Conservation (phyloP, 2,329 filamentous ascomycete species). For the Colletotrichum lindemuthianum region DNA sequence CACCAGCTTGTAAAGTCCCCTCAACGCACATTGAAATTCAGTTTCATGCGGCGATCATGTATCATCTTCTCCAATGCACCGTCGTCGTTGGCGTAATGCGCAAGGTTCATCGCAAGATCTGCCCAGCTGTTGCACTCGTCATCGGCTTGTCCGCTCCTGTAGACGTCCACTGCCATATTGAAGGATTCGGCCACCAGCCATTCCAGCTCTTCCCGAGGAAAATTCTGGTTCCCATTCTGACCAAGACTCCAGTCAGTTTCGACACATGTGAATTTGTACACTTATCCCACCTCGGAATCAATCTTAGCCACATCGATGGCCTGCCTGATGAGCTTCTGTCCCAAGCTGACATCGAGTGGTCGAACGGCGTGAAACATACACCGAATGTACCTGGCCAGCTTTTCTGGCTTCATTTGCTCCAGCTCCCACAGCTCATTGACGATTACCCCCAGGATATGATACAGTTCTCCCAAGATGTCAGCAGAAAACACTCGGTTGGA, state of each 20-base stretch:
- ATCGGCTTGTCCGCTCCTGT: constrained; percentile 61
- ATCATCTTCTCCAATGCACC: constrained; percentile 48
- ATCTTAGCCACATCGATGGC: constrained; percentile 63
- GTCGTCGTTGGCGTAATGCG: constrained; percentile 66
- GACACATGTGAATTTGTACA: not conserved
- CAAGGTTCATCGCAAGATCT: constrained; percentile 69
- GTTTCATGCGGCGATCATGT: constrained; percentile 13
- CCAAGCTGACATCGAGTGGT: constrained; percentile 62
- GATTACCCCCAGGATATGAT: constrained; percentile 69
- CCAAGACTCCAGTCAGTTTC: constrained; percentile 27
- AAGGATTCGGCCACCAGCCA: constrained; percentile 78
- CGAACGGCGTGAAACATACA: constrained; percentile 78
- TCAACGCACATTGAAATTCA: constrained; percentile 13
- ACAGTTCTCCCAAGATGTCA: constrained; percentile 53
- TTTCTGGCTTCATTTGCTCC: constrained; percentile 64
- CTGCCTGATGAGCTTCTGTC: constrained; percentile 72
- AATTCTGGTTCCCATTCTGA: constrained; percentile 51
- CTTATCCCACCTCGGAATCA: constrained; percentile 54
- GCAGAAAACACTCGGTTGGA: not conserved
- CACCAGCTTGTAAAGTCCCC: no score
- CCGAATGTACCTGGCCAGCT: constrained; percentile 80
- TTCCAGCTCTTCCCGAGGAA: constrained; percentile 75
- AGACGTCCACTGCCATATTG: constrained; percentile 77
- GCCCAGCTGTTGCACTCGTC: constrained; percentile 69
- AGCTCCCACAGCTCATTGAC: constrained; percentile 74